phyloP scores from a whole-genome alignment of 164 flowering plant species.

The Nelumbo lutea region DNA sequence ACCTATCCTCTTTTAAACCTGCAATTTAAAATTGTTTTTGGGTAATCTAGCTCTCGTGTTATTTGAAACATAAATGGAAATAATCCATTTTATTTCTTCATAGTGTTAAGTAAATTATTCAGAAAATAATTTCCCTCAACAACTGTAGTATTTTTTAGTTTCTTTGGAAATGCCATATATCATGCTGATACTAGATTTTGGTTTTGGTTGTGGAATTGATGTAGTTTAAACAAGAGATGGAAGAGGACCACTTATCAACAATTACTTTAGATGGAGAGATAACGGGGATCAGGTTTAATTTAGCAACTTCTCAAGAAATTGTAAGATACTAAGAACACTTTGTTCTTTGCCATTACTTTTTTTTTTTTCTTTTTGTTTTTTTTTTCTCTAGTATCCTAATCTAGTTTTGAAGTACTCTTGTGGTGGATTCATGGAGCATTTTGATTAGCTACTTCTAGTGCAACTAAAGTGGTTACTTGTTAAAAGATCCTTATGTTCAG shows the following conservation, averaged over 20 bases:
- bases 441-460: neutral
- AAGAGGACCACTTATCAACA: slow-evolving; percentile 23
- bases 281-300: slow-evolving; percentile 43
- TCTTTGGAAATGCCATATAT: neutral
- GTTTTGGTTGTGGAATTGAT: neutral
- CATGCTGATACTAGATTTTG: neutral
- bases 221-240: slow-evolving; percentile 26
- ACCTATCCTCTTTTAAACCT: too few species aligned
- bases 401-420: neutral
- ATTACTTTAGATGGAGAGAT: slow-evolving; percentile 36
- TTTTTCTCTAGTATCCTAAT: neutral
- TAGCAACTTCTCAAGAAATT: slow-evolving; percentile 54
- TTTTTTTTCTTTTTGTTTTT: neutral
- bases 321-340: slow-evolving; percentile 31
- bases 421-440: neutral
- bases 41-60: too few species aligned
- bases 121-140: too few species aligned
- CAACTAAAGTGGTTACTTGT: neutral
- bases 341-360: neutral
- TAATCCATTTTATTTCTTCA: too few species aligned
- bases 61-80: too few species aligned
- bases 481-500: too few species aligned
- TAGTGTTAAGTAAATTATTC: too few species aligned
- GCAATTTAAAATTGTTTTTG: too few species aligned
- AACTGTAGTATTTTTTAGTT: too few species aligned